These are phyloP conservation scores for Pichia occidentalis DNA, from an alignment of 805 yeast species.

Conservation along the genomic window DNA sequence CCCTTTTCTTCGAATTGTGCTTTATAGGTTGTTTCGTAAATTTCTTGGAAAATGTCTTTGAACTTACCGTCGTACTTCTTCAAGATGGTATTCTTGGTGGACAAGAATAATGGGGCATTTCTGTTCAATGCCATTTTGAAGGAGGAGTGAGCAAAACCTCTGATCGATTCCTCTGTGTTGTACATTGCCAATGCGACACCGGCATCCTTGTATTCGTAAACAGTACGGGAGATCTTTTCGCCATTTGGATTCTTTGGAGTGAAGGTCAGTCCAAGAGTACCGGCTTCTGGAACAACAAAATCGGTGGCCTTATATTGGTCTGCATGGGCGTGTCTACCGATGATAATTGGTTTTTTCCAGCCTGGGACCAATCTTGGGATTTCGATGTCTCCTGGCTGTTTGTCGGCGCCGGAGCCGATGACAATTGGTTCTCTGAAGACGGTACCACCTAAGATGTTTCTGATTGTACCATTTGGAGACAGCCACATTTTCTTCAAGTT, in stretches of 20 bases:
- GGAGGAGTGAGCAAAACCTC: constrained; percentile 73
- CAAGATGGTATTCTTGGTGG: constrained; percentile 76
- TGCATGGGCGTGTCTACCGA: constrained; percentile 83
- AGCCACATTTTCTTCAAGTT: constrained; percentile 74
- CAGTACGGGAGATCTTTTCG: constrained; percentile 40
- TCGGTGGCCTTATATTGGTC: constrained; percentile 83
- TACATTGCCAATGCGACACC: constrained; percentile 83
- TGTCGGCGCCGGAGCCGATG: constrained; percentile 39
- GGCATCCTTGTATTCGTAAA: constrained; percentile 55
- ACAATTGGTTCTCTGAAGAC: constrained; percentile 82
- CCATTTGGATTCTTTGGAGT: constrained; percentile 53
- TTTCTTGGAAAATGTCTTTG: constrained; percentile 69
- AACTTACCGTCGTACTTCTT: constrained; percentile 79
- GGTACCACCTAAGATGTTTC: constrained; percentile 77
- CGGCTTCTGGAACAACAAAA: constrained; percentile 58
- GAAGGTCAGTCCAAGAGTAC: constrained; percentile 58
- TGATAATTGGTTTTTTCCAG: constrained; percentile 78
- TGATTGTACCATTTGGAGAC: constrained; percentile 79
- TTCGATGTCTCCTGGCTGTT: constrained; percentile 31
- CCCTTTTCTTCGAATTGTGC: constrained; percentile 51
- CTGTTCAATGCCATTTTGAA: constrained; percentile 66
- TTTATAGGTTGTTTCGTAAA: constrained; percentile 55
- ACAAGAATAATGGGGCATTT: constrained; percentile 56
- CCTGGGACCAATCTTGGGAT: constrained; percentile 72
- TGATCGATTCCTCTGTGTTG: constrained; percentile 72